Base-by-base conservation (phyloP, 2,329 filamentous ascomycete genomes). In the Monosporascus sp. region DNA sequence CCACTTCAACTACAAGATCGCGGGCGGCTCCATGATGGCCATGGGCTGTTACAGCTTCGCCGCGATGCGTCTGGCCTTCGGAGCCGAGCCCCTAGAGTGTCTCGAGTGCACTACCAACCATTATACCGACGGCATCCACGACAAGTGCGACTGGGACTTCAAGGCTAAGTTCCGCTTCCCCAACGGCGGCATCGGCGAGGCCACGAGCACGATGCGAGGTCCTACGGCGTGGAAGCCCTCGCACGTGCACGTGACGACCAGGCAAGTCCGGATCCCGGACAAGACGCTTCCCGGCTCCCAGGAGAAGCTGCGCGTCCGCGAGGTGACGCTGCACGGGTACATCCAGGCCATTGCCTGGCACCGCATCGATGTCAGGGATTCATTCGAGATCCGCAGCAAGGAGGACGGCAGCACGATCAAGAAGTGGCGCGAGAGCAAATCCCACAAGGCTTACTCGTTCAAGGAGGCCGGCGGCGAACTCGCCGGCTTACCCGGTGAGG, bases 1-100 rank as follows among this genome's bases (percentile, higher is more conserved):
- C 37, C 57, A 67, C 5, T 73, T 67, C 46, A 55, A 63, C 5
- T 61, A 48, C 47, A 20, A 43, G 5, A 37, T 60, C 2, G 51
- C 35, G 5, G 56, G 56, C 37, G 58, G 56, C 24, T 48, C 15
- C 11, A 55, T 60, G 37, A 63, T 74, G 69, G 67, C 72, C 58
- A 59, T 73, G 38, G 71, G 75, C 1, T 67, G 15, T 4, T 79
- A 79, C 55, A 62, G 59, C 14, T 58, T 75, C 28, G 59, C 70
- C 14, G 59, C 63, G 22, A 49, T 79, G 26, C 68, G 76, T 2
- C 56, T 66, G 22, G 63, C 75, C n/a, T 71, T 75, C 48, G 68
- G 65, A 0, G 59, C 60, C 7, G 71, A 74, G 58, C 72, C 74
- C 2, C 65, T 65, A 14, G 68, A 69, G 50, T 78, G 74, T 50